Percentiles rank a stretch among this genome's conserved stretches.
Evolutionary conservation across 257 asterid species (phyloP).

Genomic region (Solanum dulcamara): DNA sequence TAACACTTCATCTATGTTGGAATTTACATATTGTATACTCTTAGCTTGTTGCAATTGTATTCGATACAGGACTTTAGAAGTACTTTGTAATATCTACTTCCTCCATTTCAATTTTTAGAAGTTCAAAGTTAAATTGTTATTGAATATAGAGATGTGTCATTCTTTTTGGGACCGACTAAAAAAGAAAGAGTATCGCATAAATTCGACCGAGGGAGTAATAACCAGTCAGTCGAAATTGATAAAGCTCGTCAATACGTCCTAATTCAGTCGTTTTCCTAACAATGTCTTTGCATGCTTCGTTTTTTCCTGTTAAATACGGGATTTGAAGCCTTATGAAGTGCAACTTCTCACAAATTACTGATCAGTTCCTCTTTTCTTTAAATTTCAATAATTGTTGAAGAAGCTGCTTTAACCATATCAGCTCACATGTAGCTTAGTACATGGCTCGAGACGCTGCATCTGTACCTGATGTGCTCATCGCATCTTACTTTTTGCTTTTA

Average conservation of each 20-base stretch:
- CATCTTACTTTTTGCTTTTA: not conserved
- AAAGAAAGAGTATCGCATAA: not conserved
- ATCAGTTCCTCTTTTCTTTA: not conserved
- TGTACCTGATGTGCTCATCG: not conserved
- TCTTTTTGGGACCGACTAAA: not conserved
- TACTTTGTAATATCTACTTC: not conserved
- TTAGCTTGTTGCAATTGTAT: not conserved
- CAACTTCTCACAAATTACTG: not conserved
- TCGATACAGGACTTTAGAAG: not conserved
- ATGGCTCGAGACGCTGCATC: not conserved
- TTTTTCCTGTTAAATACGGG: not conserved
- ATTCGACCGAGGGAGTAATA: not conserved
- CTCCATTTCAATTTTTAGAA: not conserved
- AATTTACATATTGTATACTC: not conserved
- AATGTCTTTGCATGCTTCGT: not conserved
- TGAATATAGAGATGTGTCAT: not conserved
- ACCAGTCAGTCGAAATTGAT: not conserved
- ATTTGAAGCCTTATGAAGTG: not conserved
- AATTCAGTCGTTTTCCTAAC: not conserved
- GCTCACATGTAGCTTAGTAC: not conserved
- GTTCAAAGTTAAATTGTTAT: not conserved
- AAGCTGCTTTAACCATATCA: not conserved
- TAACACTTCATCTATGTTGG: not conserved
- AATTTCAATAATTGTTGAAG: not conserved
- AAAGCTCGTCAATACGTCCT: not conserved